These are phyloP conservation scores for Cyberlindnera saturnus DNA, from an alignment of 805 yeast species.

Conservation along the genomic window DNA sequence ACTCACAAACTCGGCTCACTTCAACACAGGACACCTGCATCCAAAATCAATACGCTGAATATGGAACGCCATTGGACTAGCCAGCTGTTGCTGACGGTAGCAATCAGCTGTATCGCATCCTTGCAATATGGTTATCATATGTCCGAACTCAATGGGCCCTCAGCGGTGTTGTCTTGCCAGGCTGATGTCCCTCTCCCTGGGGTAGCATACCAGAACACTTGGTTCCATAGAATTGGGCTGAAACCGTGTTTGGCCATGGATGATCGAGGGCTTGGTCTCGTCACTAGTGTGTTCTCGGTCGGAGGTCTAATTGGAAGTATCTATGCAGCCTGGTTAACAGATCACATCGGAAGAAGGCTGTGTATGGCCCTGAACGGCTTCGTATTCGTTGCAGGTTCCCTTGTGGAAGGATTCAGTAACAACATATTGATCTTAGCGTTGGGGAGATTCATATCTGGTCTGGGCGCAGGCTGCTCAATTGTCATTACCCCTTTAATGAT, in stretches of 20 bases:
- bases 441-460: constrained; percentile 76
- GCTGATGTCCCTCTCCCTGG: constrained; percentile 21
- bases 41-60: neutral
- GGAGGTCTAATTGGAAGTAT: constrained; percentile 81
- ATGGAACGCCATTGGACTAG: constrained; percentile 13
- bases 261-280: constrained; percentile 57
- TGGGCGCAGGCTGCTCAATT: constrained; percentile 83
- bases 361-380: constrained; percentile 46
- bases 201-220: constrained; percentile 15
- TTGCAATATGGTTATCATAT: constrained; percentile 92
- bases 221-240: constrained; percentile 35
- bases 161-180: constrained; percentile 57
- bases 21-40: neutral
- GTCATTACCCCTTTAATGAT: constrained; percentile 82
- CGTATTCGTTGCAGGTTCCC: constrained; percentile 56
- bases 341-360: constrained; percentile 55
- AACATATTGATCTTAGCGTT: constrained; percentile 37
- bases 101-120: constrained; percentile 68
- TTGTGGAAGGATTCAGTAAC: constrained; percentile 47
- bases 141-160: constrained; percentile 92
- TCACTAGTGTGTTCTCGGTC: constrained; percentile 72
- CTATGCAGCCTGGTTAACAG: constrained; percentile 60
- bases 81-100: constrained; percentile 37
- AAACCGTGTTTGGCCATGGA: constrained; percentile 52
- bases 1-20: neutral